Evolutionary conservation across 1,284 basidiomycete genomes (phyloP).

Genomic region (Cryptococcus sp.): DNA sequence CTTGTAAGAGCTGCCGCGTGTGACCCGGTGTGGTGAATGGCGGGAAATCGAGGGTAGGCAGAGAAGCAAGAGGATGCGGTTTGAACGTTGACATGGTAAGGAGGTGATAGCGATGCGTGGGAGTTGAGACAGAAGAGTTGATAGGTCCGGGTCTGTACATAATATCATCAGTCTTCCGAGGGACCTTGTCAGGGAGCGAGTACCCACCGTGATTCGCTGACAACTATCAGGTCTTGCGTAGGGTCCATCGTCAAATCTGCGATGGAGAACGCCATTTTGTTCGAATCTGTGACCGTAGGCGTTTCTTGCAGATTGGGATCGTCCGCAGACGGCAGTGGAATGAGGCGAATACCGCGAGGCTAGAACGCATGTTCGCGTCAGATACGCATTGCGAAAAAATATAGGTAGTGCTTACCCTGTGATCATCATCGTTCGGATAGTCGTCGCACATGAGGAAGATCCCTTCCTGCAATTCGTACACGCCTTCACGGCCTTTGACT

Average conservation of each 20-base stretch:
- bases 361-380: slow-evolving; percentile 13
- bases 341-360: slow-evolving; percentile 42
- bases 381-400: neutral
- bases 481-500: slow-evolving; percentile 42
- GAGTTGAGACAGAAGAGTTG: slow-evolving; percentile 9
- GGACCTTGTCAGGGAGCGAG: neutral
- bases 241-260: slow-evolving; percentile 54
- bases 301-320: slow-evolving; percentile 42
- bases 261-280: slow-evolving; percentile 40
- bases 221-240: slow-evolving; percentile 51
- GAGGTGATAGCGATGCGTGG: slow-evolving; percentile 48
- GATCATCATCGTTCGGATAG: slow-evolving; percentile 25
- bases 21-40: slow-evolving; percentile 26
- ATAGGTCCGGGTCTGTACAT: slow-evolving; percentile 16
- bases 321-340: slow-evolving; percentile 43
- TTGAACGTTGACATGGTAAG: slow-evolving; percentile 44
- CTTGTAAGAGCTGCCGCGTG: slow-evolving; percentile 49
- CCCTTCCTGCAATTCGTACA: slow-evolving; percentile 54
- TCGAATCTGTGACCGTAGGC: slow-evolving; percentile 26
- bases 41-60: slow-evolving; percentile 43
- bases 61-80: slow-evolving; percentile 46
- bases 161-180: neutral
- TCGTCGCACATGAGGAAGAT: slow-evolving; percentile 50
- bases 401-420: slow-evolving; percentile 23
- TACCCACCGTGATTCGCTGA: slow-evolving; percentile 45